Base-by-base conservation (phyloP, 208 protist genomes). In the Leishmania major region DNA sequence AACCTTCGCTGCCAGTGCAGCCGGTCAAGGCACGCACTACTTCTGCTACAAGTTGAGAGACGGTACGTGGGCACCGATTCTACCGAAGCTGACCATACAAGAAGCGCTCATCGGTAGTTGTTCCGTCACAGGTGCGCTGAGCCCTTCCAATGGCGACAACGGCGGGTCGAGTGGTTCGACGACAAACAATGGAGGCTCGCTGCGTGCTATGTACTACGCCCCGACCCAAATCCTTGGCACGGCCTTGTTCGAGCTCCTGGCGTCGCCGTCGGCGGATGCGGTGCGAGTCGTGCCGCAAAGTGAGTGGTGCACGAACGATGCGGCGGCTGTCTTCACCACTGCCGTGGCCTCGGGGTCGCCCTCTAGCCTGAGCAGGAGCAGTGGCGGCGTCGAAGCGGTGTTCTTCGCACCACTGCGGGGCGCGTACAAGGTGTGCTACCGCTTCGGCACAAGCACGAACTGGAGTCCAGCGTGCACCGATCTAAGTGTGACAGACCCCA, bases 351-450 rank as follows among this genome's bases (percentile, higher is more conserved):
- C 55, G 7, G 77, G 75, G 25, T 66, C 79, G 15, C 80, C 83
- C 59, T 47, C 76, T 1, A 75, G 80, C 31, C 45, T 51, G 49
- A 70, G 79, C 31, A 81, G 67, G 84, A 37, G 79, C 31, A 81
- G 67, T 84, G 43, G 57, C 28, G 62, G 45, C 43, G 17, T 80
- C 11, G 49, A 37, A 15, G 77, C 77, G 10, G 86, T 96, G 71
- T 87, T 87, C 79, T 97, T 96, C 80, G 81, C 91, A 17, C 86
- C 89, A 40, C 75, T 74, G 57, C 69, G 80, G 2, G 93, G 93
- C 11, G 82, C 69, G 53, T 97, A 91, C 82, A 97, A 96, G 80
- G 57, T 98, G 84, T 98, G 95, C 88, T 97, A 98, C 83, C 93
- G 92, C 82, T 89, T 96, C 67, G 90, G 89, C 59, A 84, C 62